phyloP scores from a whole-genome alignment of 202 grass and related monocot species.

The Brachypodium distachyon region DNA sequence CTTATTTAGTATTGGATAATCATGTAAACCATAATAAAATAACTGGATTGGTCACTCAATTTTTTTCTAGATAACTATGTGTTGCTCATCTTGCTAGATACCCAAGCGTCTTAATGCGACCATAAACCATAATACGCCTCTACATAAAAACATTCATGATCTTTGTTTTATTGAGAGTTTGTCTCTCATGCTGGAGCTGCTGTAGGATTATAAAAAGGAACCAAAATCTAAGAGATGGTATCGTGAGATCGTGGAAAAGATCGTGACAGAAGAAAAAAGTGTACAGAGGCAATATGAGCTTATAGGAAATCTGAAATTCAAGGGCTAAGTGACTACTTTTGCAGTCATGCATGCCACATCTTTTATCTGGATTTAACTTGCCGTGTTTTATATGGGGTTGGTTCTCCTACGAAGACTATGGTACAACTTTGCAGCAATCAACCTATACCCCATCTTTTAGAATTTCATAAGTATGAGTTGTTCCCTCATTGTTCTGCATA shows the following conservation, averaged over 20 bases:
- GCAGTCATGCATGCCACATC: background rate
- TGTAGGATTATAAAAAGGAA: background rate
- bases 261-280: background rate
- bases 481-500: conserved; percentile 6
- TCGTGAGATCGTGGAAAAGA: background rate
- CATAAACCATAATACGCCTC: background rate
- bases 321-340: too few relatives aligned
- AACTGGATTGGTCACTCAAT: background rate
- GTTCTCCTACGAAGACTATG: conserved; percentile 2
- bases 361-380: conserved; percentile 8
- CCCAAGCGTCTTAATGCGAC: background rate
- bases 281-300: background rate
- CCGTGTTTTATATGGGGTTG: background rate
- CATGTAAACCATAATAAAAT: background rate
- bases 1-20: too few relatives aligned
- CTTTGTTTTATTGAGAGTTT: background rate
- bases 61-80: background rate
- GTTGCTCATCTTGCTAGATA: background rate
- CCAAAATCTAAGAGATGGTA: conserved; percentile 4
- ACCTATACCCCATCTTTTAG: background rate
- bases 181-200: background rate
- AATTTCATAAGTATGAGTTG: background rate
- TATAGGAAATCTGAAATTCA: too few relatives aligned
- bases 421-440: background rate
- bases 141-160: background rate